phyloP scores from a whole-genome alignment of 768 basidiomycete species.

The Amylocystis lapponica region DNA sequence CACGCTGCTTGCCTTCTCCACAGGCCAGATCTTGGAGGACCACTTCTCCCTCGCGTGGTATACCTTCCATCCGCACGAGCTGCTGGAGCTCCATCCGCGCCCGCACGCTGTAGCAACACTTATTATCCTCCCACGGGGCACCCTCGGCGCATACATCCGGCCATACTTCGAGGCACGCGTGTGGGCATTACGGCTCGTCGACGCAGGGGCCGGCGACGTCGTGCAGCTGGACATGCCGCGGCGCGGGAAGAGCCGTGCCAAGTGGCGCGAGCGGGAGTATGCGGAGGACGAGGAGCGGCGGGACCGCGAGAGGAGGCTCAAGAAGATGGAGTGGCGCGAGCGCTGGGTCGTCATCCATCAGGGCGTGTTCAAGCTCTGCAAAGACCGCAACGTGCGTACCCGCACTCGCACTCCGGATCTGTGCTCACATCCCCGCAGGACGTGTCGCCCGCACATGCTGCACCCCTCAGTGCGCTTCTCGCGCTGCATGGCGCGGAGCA shows the following conservation, averaged over 20 bases:
- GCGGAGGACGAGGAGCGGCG: not conserved
- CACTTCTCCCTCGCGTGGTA: slow-evolving; percentile 55
- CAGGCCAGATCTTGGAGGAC: slow-evolving; percentile 67
- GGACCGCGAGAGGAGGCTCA: slow-evolving; percentile 7
- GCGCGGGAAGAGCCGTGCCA: not conserved
- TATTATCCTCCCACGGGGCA: slow-evolving; percentile 37
- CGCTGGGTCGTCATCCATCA: slow-evolving; percentile 59
- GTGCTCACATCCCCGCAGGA: not conserved
- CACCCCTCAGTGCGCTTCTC: slow-evolving; percentile 4
- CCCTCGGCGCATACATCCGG: slow-evolving; percentile 39
- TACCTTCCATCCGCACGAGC: slow-evolving; percentile 52
- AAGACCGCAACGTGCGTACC: slow-evolving; percentile 43
- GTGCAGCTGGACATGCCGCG: not conserved
- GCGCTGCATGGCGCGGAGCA: not conserved
- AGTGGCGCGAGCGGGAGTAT: slow-evolving; percentile 1
- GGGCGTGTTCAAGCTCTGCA: slow-evolving; percentile 49
- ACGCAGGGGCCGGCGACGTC: slow-evolving; percentile 6
- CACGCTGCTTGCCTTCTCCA: slow-evolving; percentile 58
- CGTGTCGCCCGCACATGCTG: not conserved
- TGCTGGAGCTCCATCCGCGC: slow-evolving; percentile 60
- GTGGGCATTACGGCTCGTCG: slow-evolving; percentile 42
- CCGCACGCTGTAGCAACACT: slow-evolving; percentile 27
- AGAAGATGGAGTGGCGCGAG: slow-evolving; percentile 54
- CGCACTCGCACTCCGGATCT: not conserved
- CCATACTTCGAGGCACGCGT: slow-evolving; percentile 58